Conservation (phyloP, 1,284 basidiomycete genomes). For the Mycena sp. region DNA sequence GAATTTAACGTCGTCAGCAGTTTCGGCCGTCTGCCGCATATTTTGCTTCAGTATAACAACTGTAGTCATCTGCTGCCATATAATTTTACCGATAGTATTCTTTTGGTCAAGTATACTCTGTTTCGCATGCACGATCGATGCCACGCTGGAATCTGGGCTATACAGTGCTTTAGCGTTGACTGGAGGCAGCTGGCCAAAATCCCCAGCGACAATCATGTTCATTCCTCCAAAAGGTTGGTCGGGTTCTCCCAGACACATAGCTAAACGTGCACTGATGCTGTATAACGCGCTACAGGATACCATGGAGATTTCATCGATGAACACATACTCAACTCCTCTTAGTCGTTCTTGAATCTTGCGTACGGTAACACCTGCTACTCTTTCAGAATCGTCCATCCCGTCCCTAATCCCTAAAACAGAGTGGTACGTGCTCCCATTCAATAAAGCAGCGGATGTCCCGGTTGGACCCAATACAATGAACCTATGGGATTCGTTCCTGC, state of each 20-base stretch:
- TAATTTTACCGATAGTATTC: neutral
- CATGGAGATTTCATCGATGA: constrained; percentile 47
- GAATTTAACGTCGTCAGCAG: too few species aligned
- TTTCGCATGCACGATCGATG: neutral
- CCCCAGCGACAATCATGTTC: constrained; percentile 34
- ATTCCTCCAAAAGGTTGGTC: constrained; percentile 28
- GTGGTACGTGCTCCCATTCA: constrained; percentile 47
- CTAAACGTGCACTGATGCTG: constrained; percentile 23
- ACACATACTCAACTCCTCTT: constrained; percentile 42
- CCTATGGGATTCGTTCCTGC: constrained; percentile 3
- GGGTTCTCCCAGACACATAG: constrained; percentile 1
- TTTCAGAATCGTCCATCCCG: neutral
- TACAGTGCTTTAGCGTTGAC: constrained; percentile 1
- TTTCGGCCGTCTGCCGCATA: too few species aligned
- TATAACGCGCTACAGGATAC: constrained; percentile 40
- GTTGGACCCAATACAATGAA: constrained; percentile 51
- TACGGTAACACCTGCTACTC: constrained; percentile 1
- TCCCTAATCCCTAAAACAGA: constrained; percentile 40
- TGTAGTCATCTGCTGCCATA: neutral
- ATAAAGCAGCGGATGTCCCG: constrained; percentile 43
- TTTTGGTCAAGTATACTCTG: neutral
- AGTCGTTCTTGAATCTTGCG: constrained; percentile 31
- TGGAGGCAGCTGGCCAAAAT: constrained; percentile 29
- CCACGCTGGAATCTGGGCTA: neutral
- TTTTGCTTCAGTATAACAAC: neutral